Conservation (phyloP, 108 stramenopile species). For the Cyclotella cryptica region DNA sequence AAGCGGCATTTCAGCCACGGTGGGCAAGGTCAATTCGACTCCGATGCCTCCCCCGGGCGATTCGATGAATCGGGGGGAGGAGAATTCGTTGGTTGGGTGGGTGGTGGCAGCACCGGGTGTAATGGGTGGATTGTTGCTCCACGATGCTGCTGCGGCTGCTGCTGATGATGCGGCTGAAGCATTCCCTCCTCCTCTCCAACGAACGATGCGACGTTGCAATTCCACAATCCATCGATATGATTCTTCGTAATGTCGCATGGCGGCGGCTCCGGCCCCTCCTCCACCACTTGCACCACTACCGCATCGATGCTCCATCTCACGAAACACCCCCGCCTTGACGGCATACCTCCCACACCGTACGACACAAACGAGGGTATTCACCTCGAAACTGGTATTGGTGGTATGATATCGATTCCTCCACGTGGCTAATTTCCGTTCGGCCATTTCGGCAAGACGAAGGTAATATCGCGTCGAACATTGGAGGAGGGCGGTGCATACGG, state of each 20-base stretch:
- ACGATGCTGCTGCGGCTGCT: too few species aligned
- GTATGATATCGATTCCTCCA: constrained; percentile 51
- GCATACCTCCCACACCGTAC: constrained; percentile 53
- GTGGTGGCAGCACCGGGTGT: constrained; percentile 27
- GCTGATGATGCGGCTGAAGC: not conserved
- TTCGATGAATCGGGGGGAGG: constrained; percentile 37
- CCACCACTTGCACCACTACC: not conserved
- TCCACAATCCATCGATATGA: constrained; percentile 44
- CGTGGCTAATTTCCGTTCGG: constrained; percentile 41
- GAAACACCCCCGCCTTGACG: constrained; percentile 40
- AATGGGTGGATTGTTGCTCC: too few species aligned
- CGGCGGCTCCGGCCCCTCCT: constrained; percentile 17
- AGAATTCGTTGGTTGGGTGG: constrained; percentile 23
- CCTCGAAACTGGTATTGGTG: constrained; percentile 46
- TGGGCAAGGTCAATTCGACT: constrained; percentile 35
- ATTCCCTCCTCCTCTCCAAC: not conserved
- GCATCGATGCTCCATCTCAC: constrained; percentile 26
- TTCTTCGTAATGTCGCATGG: constrained; percentile 48
- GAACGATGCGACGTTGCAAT: constrained; percentile 41
- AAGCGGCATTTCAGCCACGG: constrained; percentile 25
- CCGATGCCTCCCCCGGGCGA: constrained; percentile 54
- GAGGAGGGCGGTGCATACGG: constrained; percentile 30
- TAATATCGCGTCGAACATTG: constrained; percentile 41
- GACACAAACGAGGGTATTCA: constrained; percentile 41
- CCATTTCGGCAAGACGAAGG: constrained; percentile 34